phyloP scores from a whole-genome alignment of 352 stramenopile species.

The Thalassiosira hispida region DNA sequence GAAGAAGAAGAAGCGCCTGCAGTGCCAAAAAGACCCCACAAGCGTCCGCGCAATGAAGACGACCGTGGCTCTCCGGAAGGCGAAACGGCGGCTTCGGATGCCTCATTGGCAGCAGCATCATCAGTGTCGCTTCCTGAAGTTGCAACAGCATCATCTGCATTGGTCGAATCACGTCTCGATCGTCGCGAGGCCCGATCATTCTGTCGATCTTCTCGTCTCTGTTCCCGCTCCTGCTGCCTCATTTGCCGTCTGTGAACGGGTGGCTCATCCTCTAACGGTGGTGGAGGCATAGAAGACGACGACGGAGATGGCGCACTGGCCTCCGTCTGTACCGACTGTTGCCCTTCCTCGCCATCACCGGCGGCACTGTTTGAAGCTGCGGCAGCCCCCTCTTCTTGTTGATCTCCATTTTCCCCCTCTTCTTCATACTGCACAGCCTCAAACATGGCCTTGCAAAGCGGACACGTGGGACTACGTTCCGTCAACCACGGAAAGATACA shows the following conservation, averaged over 20 bases:
- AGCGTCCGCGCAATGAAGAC: conserved; percentile 14
- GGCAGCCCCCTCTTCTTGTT: background rate
- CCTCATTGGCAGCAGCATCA: background rate
- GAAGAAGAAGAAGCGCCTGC: background rate
- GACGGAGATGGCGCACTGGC: background rate
- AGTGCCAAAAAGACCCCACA: conserved; percentile 35
- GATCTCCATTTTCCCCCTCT: conserved; percentile 12
- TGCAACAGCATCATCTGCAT: background rate
- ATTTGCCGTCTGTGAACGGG: background rate
- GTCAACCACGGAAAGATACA: conserved; percentile 84
- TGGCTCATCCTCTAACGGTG: background rate
- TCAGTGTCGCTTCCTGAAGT: background rate
- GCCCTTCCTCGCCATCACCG: background rate
- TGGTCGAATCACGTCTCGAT: background rate
- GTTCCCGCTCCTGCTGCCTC: background rate
- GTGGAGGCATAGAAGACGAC: background rate
- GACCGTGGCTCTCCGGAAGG: too few relatives aligned
- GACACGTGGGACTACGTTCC: conserved; percentile 66
- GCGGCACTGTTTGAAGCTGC: background rate
- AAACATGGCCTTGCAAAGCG: conserved; percentile 77
- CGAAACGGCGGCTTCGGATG: background rate
- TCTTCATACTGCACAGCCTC: conserved; percentile 47
- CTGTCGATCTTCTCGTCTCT: background rate
- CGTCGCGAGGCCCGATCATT: background rate
- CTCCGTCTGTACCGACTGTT: conserved; percentile 2